phyloP scores from a whole-genome alignment of 805 yeast species.

The Komagataella populi region DNA sequence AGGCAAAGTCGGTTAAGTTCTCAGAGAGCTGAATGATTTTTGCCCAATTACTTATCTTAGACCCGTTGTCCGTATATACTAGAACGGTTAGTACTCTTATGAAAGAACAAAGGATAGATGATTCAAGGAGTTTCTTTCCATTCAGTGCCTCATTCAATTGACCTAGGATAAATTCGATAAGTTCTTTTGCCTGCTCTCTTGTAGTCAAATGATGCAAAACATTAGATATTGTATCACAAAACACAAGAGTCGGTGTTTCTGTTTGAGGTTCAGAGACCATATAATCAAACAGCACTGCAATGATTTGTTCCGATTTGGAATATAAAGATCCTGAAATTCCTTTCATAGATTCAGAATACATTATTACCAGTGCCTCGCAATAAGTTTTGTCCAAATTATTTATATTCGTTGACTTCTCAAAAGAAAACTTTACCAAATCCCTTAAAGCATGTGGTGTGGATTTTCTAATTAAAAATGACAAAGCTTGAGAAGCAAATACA shows the following conservation, averaged over 20 bases:
- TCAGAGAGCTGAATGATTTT: constrained; percentile 8
- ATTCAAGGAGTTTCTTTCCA: background rate
- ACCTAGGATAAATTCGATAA: background rate
- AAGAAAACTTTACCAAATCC: constrained; percentile 26
- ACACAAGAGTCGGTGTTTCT: background rate
- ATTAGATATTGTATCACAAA: background rate
- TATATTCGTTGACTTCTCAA: constrained; percentile 9
- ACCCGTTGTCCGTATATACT: constrained; percentile 60
- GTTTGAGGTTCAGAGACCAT: background rate
- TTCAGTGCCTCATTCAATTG: background rate
- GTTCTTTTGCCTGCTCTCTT: background rate
- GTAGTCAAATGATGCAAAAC: background rate
- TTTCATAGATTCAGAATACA: constrained; percentile 63
- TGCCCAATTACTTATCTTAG: constrained; percentile 42
- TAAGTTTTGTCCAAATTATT: constrained; percentile 25
- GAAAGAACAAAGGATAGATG: background rate
- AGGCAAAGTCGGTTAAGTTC: constrained; percentile 2
- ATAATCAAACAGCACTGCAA: background rate
- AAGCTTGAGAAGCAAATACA: constrained; percentile 81
- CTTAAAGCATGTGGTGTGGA: constrained; percentile 33
- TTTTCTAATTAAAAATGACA: constrained; percentile 72
- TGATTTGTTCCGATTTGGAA: constrained; percentile 25
- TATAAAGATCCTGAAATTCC: constrained; percentile 64
- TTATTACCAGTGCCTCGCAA: constrained; percentile 39
- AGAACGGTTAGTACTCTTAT: constrained; percentile 10